Base-by-base conservation (phyloP, 768 basidiomycete genomes). In the Ephemerocybe angulata region DNA sequence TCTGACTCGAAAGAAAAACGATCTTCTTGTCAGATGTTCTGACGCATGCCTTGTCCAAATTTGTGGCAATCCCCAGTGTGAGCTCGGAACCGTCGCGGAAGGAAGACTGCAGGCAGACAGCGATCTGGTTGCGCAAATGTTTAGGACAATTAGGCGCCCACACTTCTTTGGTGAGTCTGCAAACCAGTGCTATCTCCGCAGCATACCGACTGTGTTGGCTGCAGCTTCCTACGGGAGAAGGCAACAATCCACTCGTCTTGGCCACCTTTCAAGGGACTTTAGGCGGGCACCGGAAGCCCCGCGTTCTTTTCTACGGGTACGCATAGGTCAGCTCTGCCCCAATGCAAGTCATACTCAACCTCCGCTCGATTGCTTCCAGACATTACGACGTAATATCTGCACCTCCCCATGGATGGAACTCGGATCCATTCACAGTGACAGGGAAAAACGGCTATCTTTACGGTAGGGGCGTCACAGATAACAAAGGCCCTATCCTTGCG, bases 311-410 rank as follows among this genome's bases (percentile, higher is more conserved):
- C 69, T 99, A 98, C 60, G 96, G 94, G 86, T 90, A 62, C 24
- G 77, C 61, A 13, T 21, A 22, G 25, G n/a, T 27, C 52, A 33
- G 33, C 11, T 37, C 30, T 21, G 48, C 49, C 10, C 53, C 28
- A n/a, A 8, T 55, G 11, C 22, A 3, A 15, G 15, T 49, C 15
- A 10, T 29, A 21, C 35, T 56, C 30, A 21, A 31, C 8, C 25
- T 25, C 38, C 25, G 21, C 29, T 51, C n/a, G 27, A 49, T 29
- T 22, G 17, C 37, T 41, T 24, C 19, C 46, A 92, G 92, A 2
- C 97, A 99, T 67, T 99, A 98, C 72, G 97, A 99, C 62, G 92
- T 98, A n/a, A 91, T 98, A 46, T 76, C 87, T 0, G 93, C 94
- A 0, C 84, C 83, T 0, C 69, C 74, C 10, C 74, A 81, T 5